Evolutionary conservation across 2,329 filamentous ascomycete species (phyloP).

Genomic region (Fusarium lateritium): DNA sequence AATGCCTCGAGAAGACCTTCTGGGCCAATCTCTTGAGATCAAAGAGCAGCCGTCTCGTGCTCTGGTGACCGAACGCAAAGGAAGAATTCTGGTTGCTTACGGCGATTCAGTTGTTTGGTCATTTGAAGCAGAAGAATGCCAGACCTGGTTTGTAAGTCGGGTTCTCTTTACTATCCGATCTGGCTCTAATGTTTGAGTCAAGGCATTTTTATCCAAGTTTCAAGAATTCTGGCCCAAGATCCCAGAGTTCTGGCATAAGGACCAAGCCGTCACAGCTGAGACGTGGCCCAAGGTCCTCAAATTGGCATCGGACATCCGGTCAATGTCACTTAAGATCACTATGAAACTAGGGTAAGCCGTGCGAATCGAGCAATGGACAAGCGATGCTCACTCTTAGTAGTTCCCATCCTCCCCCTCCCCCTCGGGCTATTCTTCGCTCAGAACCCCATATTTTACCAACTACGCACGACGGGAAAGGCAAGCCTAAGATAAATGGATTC

Average conservation of each 20-base stretch:
- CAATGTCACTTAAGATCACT: constrained; percentile 41
- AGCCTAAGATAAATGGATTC: constrained; percentile 14
- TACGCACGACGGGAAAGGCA: constrained; percentile 14
- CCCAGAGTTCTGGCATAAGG: constrained; percentile 56
- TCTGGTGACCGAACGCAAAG: constrained; percentile 23
- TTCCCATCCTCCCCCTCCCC: constrained; percentile 29
- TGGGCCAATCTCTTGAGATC: constrained; percentile 52
- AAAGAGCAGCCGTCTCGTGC: constrained; percentile 50
- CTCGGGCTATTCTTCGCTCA: constrained; percentile 32
- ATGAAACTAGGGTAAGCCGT: constrained; percentile 43
- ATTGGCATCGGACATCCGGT: constrained; percentile 42
- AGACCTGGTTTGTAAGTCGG: constrained; percentile 62
- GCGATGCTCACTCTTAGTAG: constrained; percentile 16
- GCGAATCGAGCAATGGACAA: background rate
- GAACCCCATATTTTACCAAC: constrained; percentile 20
- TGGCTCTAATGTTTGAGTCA: constrained; percentile 22
- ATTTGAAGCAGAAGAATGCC: constrained; percentile 57
- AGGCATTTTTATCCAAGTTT: constrained; percentile 60
- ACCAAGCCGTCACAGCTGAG: constrained; percentile 47
- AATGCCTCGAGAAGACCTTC: constrained; percentile 54
- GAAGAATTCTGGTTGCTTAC: constrained; percentile 55
- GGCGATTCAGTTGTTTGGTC: constrained; percentile 57
- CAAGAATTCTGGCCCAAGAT: constrained; percentile 59
- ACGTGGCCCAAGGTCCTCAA: constrained; percentile 53
- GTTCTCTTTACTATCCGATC: background rate